These are phyloP conservation scores for Ophiognomonia clavigignenti-juglandacearum DNA, from an alignment of 2,329 filamentous ascomycete genomes.

Conservation along the genomic window DNA sequence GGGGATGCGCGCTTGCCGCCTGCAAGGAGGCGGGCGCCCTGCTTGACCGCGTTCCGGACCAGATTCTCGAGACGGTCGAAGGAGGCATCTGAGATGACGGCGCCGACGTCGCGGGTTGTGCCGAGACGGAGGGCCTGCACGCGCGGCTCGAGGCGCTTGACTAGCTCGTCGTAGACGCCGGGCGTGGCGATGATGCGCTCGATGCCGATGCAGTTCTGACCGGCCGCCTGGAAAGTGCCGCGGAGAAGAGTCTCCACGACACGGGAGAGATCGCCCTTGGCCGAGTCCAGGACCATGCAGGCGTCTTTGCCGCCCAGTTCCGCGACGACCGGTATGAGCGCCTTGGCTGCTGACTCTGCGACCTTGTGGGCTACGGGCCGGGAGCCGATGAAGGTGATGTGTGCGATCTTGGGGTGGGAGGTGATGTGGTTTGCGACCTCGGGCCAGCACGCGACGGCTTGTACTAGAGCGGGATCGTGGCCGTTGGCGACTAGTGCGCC, in stretches of 20 bases:
- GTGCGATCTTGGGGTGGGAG: conserved; percentile 75
- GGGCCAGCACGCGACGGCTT: conserved; percentile 85
- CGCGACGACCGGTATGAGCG: conserved; percentile 80
- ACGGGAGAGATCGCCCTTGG: conserved; percentile 58
- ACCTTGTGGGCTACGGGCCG: conserved; percentile 82
- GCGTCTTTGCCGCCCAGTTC: conserved; percentile 96
- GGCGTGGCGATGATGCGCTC: conserved; percentile 85
- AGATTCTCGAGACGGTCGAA: conserved; percentile 74
- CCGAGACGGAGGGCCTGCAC: conserved; percentile 74
- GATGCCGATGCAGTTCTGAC: conserved; percentile 97
- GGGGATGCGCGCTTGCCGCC: conserved; percentile 72
- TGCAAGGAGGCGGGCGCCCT: conserved; percentile 75
- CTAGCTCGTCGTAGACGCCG: conserved; percentile 67
- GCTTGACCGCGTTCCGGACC: conserved; percentile 68
- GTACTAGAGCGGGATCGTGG: conserved; percentile 75
- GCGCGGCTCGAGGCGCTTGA: conserved; percentile 66
- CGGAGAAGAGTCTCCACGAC: conserved; percentile 82
- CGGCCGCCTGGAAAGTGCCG: conserved; percentile 89
- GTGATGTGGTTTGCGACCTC: conserved; percentile 76
- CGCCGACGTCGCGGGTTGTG: conserved; percentile 76
- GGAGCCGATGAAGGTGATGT: conserved; percentile 96
- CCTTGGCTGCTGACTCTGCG: conserved; percentile 76
- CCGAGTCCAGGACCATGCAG: conserved; percentile 81
- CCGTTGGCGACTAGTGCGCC: conserved; percentile 78
- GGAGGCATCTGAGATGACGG: conserved; percentile 74